Base-by-base conservation (phyloP, 257 asterid genomes). In the Solanum sitiens region DNA sequence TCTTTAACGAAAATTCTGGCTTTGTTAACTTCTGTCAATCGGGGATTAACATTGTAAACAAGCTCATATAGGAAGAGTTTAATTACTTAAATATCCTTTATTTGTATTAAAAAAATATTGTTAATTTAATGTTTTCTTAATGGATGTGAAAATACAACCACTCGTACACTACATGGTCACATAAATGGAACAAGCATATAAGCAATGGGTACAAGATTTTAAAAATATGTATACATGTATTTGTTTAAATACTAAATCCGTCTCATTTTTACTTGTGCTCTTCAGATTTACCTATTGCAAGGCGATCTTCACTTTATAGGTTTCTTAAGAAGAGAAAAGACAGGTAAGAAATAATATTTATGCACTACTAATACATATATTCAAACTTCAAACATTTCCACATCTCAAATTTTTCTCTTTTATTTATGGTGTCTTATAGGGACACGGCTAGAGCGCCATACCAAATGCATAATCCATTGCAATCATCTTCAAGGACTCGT, bases 311-410 rank as follows among this genome's bases (percentile, higher is more conserved):
- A 6, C 92, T 94, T 74, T 91, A 94, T 73, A 91, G 96, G 86
- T 94, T 92, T 77, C 93, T 94, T 53, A 94, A 71, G 86, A 94
- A 92, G 94, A 93, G 94, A 83, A 94, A 92, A 91, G 96, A 94
- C 15, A 86, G 87, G 90, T 71, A 74, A 18, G 35, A 25, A 15
- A 65, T 50, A 80, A 11, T 40, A 33, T 33, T 72, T 40, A 2
- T 76, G 15, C 37, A 44, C 0, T 9, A 44, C 5, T 25, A 25
- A 11, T 47, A 25, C 21, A 79, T 47, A n/a, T 25, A 3, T 0
- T 27, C 10, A 79, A 11, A 0, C 50, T 25, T 44, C 9, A 7
- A 76, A 12, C 44, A 76, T 76, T 25, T 77, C 2, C 14, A 37
- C 8, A 10, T 74, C 35, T 25, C 84, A 77, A n/a, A 14, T 7